Conservation (phyloP, 1,139 yeast genomes). For the Pichia sp. region DNA sequence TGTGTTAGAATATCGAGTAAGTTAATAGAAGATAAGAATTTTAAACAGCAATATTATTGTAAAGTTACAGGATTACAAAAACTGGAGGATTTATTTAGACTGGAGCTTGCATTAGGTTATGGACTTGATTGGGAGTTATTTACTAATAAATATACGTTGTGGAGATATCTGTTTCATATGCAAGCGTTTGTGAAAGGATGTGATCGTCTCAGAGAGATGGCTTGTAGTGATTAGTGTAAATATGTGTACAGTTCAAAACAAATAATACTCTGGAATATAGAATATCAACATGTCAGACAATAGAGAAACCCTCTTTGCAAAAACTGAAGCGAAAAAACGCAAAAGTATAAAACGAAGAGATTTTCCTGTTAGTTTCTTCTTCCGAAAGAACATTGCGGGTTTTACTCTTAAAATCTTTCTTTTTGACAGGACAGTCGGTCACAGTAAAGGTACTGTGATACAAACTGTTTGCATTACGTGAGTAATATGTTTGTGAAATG, state of each 20-base stretch:
- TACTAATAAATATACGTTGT: slow-evolving; percentile 24
- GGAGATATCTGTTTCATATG: slow-evolving; percentile 12
- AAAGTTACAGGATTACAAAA: slow-evolving; percentile 29
- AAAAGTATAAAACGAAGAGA: neutral
- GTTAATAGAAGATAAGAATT: slow-evolving; percentile 31
- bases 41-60: slow-evolving; percentile 29
- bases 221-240: neutral
- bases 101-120: slow-evolving; percentile 27
- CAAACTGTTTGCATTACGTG: too few relatives aligned
- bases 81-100: slow-evolving; percentile 23
- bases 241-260: neutral
- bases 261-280: neutral
- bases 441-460: slow-evolving; percentile 2
- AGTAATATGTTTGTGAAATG: neutral
- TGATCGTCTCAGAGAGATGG: neutral
- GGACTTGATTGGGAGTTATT: slow-evolving; percentile 29
- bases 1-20: slow-evolving; percentile 26
- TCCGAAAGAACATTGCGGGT: too few relatives aligned
- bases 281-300: neutral
- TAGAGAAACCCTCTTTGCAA: neutral
- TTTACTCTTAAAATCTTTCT: too few relatives aligned
- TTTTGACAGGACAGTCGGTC: neutral
- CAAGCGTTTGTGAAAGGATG: slow-evolving; percentile 6
- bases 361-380: too few relatives aligned
- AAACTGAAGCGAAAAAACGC: neutral